Base-by-base conservation (phyloP, 371 early-diverging fungal species). In the Sporodiniella umbellata region DNA sequence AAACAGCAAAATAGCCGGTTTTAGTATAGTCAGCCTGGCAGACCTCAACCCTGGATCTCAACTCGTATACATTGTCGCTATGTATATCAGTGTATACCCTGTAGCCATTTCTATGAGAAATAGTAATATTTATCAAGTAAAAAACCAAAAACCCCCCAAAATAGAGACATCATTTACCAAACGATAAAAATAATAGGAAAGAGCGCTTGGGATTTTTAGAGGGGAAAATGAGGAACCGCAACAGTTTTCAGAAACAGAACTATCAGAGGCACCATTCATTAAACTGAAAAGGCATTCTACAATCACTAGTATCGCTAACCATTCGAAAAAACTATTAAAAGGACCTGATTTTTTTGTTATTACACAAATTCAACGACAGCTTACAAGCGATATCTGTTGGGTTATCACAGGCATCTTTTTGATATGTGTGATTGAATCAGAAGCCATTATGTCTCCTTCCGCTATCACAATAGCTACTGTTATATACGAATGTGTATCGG, bases 81-180 rank as follows among this genome's bases (percentile, higher is more conserved):
- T 76, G 77, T 76, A 76, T 47, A 76, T 76, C 35, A 70, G 70
- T 55, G 77, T 76, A 8, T 76, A 76, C 33, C 77, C 77, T 8
- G 73, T 76, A 5, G 70, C 77, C 7, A 76, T 76, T 40, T 76
- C 73, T 3, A 76, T 76, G 69, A 57, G 77, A 43, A 64, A 72
- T 53, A 76, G 72, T 61, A 76, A 76, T 17, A 63, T 76, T 23
- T 76, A 76, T 45, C 73, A 76, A 57, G 75, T 68, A 66, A 45
- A 40, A 25, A 45, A n/a, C n/a, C n/a, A n/a, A 28, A 31, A 19
- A 42, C 11, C 1, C 8, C 7, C 15, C 2, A 8, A 40, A 18
- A 18, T n/a, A 2, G 19, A 37, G 1, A 40, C 30, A 24, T 4
- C 40, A 10, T 11, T 58, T 7, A 33, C 21, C 15, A n/a, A 10